Percentiles rank a stretch among this genome's conserved stretches.
Evolutionary conservation across 345 rosid species (phyloP).

Genomic region (Aurinia saxatilis): DNA sequence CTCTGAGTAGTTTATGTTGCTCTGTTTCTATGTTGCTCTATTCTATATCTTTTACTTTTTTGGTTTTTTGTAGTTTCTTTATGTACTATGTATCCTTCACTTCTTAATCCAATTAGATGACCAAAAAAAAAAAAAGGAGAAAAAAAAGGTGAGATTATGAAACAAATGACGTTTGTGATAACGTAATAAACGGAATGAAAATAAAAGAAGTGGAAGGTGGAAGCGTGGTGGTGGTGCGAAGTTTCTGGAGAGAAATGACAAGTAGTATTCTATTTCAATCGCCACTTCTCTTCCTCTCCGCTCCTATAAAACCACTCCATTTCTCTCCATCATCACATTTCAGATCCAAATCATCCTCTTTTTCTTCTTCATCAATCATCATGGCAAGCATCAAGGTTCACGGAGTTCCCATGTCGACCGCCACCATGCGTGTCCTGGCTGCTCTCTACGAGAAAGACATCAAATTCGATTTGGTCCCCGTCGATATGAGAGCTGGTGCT

Average conservation of each 20-base stretch:
- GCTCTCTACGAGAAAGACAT: slow-evolving; percentile 57
- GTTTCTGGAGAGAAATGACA: slow-evolving; percentile 1
- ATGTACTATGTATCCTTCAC: too few relatives aligned
- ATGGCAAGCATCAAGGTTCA: slow-evolving; percentile 46
- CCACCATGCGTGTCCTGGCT: slow-evolving; percentile 42
- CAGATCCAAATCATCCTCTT: neutral
- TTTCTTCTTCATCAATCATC: neutral
- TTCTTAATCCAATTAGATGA: too few relatives aligned
- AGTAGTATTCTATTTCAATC: neutral
- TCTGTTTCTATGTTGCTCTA: too few relatives aligned
- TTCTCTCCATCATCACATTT: neutral
- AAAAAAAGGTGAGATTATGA: too few relatives aligned
- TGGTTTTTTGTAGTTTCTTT: too few relatives aligned
- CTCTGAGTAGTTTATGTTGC: too few relatives aligned
- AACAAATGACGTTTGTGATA: neutral
- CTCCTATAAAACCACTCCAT: slow-evolving; percentile 9
- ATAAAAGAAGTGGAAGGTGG: too few relatives aligned
- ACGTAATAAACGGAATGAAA: neutral
- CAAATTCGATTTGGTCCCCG: slow-evolving; percentile 41
- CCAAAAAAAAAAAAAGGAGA: too few relatives aligned
- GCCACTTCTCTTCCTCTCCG: neutral
- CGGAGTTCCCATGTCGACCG: slow-evolving; percentile 39
- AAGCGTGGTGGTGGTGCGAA: slow-evolving; percentile 9
- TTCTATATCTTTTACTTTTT: too few relatives aligned
- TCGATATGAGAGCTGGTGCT: slow-evolving; percentile 46